Conservation (phyloP, 257 asterid species). For the Sherardia arvensis region DNA sequence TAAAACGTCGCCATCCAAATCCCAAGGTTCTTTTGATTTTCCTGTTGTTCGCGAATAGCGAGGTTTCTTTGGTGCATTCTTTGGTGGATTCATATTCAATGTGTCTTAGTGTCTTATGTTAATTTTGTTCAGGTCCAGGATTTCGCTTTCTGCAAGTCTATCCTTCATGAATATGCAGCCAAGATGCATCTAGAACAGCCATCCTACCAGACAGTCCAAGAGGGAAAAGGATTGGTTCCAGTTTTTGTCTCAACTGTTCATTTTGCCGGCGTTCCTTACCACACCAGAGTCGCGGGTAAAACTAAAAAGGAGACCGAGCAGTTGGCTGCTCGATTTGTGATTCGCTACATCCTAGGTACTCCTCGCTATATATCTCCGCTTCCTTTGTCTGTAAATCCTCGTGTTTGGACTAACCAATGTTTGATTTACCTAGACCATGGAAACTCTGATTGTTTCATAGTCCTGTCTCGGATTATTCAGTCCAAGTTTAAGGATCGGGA, state of each 20-base stretch:
- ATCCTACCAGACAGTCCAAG: slow-evolving; percentile 26
- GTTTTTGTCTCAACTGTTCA: slow-evolving; percentile 29
- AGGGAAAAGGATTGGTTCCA: slow-evolving; percentile 17
- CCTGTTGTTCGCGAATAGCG: too few species aligned
- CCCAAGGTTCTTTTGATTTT: slow-evolving; percentile 25
- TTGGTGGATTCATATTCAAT: not conserved
- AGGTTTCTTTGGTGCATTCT: slow-evolving; percentile 24
- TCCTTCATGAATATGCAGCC: slow-evolving; percentile 38
- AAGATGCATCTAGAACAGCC: slow-evolving; percentile 32
- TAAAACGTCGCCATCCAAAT: slow-evolving; percentile 20
- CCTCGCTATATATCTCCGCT: not conserved
- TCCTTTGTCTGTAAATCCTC: not conserved
- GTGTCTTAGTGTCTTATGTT: not conserved
- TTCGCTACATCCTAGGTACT: slow-evolving; percentile 45
- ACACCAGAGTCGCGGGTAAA: slow-evolving; percentile 31
- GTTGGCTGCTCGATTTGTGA: slow-evolving; percentile 55
- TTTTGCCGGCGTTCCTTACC: slow-evolving; percentile 27
- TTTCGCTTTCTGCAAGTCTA: slow-evolving; percentile 39
- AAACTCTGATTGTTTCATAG: slow-evolving; percentile 28
- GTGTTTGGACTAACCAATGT: not conserved
- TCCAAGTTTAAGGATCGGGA: slow-evolving; percentile 33
- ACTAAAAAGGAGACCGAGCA: slow-evolving; percentile 58
- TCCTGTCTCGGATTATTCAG: slow-evolving; percentile 33
- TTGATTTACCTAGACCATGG: slow-evolving; percentile 39
- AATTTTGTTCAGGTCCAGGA: slow-evolving; percentile 21